Base-by-base conservation (phyloP, 75 land plant genomes). In the Cryptomeria japonica region DNA sequence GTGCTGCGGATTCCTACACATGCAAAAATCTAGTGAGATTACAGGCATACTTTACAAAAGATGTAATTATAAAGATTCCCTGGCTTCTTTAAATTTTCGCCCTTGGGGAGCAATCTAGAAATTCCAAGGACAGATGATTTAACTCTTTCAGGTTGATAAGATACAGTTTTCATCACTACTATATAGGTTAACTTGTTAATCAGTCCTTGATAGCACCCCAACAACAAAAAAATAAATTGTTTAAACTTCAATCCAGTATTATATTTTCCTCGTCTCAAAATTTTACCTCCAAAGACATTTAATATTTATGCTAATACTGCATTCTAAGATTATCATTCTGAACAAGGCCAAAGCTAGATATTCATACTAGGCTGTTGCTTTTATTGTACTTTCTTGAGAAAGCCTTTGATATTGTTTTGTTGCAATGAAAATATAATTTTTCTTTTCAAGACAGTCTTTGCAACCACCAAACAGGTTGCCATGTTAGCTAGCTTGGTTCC, bases 1-100 rank as follows among this genome's bases (percentile, higher is more conserved):
- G 95, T 8, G 87, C 72, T 56, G 92, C 89, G 47, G 90, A 79
- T 83, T 93, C 93, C 99, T 96, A 85, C 77, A 75, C 1, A 32
- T 0, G 15, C 77, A 75, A 31, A 12, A 75, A 34, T 1, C 12
- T 75, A 75, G 37, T 75, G 16, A 75, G 16, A 32, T 75, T 75
- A 34, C 77, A 34, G 34, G 37, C 70, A 75, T 13, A 75, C 36
- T 73, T 73, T 73, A 75, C 9, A 34, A 75, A 32, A 37, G 32
- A 75, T 3, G 9, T 34, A 75, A 75, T 7, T 25, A 25, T 14
- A 13, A 75, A 12, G 14, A 0, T 75, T 75, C 37, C 37, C 5
- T 34, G 34, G n/a, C 70, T 75, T 75, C 16, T 75, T 34, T 34
- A 11, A 70, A 34, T 34, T 73, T 61, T 75, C 37, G 4, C 77